Evolutionary conservation across 352 stramenopile species (phyloP).

Genomic region (Pythium aphanidermatum): DNA sequence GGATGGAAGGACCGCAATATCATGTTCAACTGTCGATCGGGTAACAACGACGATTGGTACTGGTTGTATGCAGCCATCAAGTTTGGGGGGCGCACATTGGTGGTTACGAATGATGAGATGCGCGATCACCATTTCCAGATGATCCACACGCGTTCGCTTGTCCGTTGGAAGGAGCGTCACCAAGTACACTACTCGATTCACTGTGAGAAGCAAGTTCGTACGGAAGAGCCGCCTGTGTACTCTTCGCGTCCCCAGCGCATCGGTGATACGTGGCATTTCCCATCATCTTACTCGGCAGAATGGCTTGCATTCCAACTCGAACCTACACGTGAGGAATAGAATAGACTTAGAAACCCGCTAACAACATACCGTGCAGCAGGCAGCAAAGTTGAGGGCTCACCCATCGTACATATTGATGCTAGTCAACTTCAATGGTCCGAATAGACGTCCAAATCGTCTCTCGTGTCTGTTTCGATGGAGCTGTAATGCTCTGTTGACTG

Average conservation of each 20-base stretch:
- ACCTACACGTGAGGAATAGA: conserved; percentile 19
- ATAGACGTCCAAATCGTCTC: conserved; percentile 6
- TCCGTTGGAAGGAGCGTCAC: conserved; percentile 96
- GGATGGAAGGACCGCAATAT: conserved; percentile 63
- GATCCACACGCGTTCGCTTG: conserved; percentile 93
- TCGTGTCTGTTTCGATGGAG: conserved; percentile 7
- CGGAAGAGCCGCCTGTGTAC: conserved; percentile 53
- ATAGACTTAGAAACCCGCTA: no score
- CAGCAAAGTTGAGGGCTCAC: no score
- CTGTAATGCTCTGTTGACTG: neutral
- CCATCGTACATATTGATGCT: no score
- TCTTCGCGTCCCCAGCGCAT: conserved; percentile 55
- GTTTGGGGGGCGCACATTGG: conserved; percentile 66
- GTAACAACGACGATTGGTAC: conserved; percentile 99
- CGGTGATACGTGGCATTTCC: conserved; percentile 67
- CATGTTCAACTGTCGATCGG: conserved; percentile 91
- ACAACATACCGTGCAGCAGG: no score
- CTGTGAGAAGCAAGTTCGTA: conserved; percentile 26
- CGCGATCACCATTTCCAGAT: conserved; percentile 99
- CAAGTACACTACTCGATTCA: conserved; percentile 90
- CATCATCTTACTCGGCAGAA: conserved; percentile 16
- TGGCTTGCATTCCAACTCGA: conserved; percentile 53
- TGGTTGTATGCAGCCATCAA: conserved; percentile 96
- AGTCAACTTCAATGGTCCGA: conserved; percentile 19
- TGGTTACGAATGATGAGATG: conserved; percentile 99